Evolutionary conservation across 208 protist species (phyloP), one percentile per base, ranked within the genome.

Genomic region (Trypanosoma brucei): DNA sequence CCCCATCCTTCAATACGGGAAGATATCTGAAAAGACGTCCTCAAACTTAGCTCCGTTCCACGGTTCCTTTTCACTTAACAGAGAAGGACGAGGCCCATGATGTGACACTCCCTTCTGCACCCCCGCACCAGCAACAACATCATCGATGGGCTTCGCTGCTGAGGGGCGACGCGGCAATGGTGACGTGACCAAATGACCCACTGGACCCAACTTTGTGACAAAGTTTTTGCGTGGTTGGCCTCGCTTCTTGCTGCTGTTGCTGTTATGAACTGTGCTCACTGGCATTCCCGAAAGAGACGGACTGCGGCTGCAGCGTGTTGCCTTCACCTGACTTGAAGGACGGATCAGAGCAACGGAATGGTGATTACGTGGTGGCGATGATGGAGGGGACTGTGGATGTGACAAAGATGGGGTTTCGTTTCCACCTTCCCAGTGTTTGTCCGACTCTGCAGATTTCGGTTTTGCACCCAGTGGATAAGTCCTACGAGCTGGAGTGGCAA

Each of bases 1-100:
- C 50, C 13, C 4, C 8, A n/a, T n/a, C 7, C 11, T 30, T 40
- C 75, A 76, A 51, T 62, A 88, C 2, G 71, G 79, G 34, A 83
- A 92, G 0, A 87, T 42, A 58, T 89, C 81, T 0, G 78, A 72
- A 58, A 92, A 92, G 55, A 92, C 58, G 62, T 88, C 82, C 13
- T 92, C 81, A 33, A 63, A 65, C 35, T 62, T 72, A 30, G 53
- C 69, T 30, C 49, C 61, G 36, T 51, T 35, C 59, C 49, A 75
- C 36, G 33, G 48, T 30, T 45, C 63, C 48, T 69, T 70, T 52
- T 56, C 36, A 68, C 37, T 52, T 46, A 65, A 45, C 3, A 54
- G 53, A 9, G 54, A 61, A 11, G 77, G 77, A 11, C 73, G 70
- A 22, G 57, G 49, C 22, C 48, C 58, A 7, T 36, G 14, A 39